Conservation (phyloP, 2,329 filamentous ascomycete species). For the Fusarium devonianum region DNA sequence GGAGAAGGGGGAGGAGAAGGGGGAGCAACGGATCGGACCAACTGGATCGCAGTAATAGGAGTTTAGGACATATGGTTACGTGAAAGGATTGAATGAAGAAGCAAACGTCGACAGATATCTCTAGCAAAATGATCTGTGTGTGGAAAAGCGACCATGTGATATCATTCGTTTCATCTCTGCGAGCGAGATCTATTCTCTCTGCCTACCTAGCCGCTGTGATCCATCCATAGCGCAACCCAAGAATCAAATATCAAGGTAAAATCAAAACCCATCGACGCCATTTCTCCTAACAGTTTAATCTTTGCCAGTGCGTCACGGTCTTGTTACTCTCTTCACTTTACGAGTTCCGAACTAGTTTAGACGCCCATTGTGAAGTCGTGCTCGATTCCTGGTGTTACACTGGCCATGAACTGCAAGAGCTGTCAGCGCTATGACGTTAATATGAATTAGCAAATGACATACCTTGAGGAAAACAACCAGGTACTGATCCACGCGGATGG, state of each 20-base stretch:
- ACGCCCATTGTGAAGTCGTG: conserved; percentile 40
- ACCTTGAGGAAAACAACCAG: conserved; percentile 88
- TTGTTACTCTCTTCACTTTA: not conserved
- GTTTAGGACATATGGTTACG: conserved; percentile 5
- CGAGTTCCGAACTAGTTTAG: conserved; percentile 13
- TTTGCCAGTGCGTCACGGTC: conserved; percentile 6
- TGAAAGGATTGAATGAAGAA: not conserved
- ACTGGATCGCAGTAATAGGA: conserved; percentile 5
- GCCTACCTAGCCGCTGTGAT: not conserved
- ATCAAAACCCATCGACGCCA: conserved; percentile 35
- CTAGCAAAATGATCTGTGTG: too few species aligned
- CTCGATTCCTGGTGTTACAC: conserved; percentile 87
- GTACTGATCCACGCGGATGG: conserved; percentile 88
- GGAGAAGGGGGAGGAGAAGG: too few species aligned
- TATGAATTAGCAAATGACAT: conserved; percentile 36
- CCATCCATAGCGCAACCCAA: not conserved
- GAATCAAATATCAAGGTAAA: conserved; percentile 4
- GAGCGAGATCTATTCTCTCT: conserved; percentile 25
- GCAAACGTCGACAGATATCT: too few species aligned
- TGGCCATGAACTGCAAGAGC: conserved; percentile 73
- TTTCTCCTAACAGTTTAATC: conserved; percentile 11
- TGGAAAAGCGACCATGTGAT: too few species aligned
- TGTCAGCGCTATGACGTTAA: conserved; percentile 5
- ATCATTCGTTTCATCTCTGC: conserved; percentile 16
- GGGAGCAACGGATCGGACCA: not conserved